phyloP scores from a whole-genome alignment of 495 filamentous ascomycete genomes.

The Filosporella fistucella region DNA sequence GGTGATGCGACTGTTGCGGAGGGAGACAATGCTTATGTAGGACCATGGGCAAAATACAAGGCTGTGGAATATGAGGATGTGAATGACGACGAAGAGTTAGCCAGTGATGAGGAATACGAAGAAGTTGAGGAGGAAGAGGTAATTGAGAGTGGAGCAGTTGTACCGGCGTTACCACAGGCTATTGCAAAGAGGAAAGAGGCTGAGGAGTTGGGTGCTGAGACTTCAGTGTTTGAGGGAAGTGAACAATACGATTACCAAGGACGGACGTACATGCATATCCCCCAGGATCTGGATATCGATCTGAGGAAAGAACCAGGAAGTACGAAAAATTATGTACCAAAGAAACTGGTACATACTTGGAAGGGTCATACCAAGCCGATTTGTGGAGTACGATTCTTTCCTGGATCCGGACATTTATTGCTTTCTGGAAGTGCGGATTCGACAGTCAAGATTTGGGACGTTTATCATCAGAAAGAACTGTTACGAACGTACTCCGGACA shows the following conservation, averaged over 20 bases:
- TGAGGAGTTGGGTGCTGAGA: constrained; percentile 65
- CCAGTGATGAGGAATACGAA: constrained; percentile 77
- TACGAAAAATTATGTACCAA: constrained; percentile 84
- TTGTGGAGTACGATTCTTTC: constrained; percentile 84
- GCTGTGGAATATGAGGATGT: constrained; percentile 56
- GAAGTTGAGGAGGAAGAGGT: constrained; percentile 55
- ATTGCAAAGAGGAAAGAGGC: constrained; percentile 51
- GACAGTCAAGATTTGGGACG: constrained; percentile 92
- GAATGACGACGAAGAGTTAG: constrained; percentile 45
- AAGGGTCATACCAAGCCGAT: constrained; percentile 82
- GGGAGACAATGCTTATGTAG: constrained; percentile 81
- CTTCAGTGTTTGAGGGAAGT: constrained; percentile 82
- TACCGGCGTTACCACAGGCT: constrained; percentile 50
- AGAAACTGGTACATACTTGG: constrained; percentile 89
- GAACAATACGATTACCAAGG: constrained; percentile 86
- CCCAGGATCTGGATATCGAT: constrained; percentile 91
- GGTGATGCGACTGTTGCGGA: constrained; percentile 80
- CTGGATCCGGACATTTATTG: constrained; percentile 78
- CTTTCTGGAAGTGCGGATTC: constrained; percentile 81
- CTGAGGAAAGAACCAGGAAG: constrained; percentile 74
- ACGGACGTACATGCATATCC: constrained; percentile 90
- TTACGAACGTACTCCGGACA: constrained; percentile 88
- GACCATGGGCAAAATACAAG: constrained; percentile 89
- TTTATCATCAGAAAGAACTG: constrained; percentile 82
- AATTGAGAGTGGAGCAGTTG: constrained; percentile 44